Evolutionary conservation across 2,329 filamentous ascomycete species (phyloP), one percentile per base, ranked within the genome.

Genomic region (Colletotrichum incanum): DNA sequence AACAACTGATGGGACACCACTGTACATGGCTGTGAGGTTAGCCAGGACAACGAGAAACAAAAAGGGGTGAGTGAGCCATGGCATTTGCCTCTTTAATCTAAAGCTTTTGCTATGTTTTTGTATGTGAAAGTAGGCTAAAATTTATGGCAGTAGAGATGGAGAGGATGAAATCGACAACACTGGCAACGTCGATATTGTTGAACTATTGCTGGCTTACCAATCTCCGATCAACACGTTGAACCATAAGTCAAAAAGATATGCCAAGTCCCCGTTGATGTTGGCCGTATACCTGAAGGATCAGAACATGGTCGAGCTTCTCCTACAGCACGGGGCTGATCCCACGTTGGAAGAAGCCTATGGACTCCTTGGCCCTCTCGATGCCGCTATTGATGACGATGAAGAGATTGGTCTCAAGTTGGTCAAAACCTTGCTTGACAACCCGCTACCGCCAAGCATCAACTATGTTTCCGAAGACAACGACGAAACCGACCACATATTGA

Each of bases 251-350:
- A 55, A 62, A 11, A 39, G 28, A 1, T 65, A 68, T 20, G 34
- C 47, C 14, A 73, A 60, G 45, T 71, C 73, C 4, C 65, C 73
- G 3, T 47, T 74, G 18, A 59, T 54, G 45, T 34, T 54, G 12
- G 73, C 73, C 5, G 54, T 73, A n/a, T 5, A 54, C 6, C 34
- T 31, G 20, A 31, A 23, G 14, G 69, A 70, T 20, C 64, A 74
- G 26, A 41, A 67, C 39, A 72, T 76, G 26, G 72, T 78, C 18
- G 54, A 72, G 16, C 52, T 77, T 7, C 73, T 78, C 9, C 66
- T 78, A 3, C 64, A 72, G 2, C 61, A 76, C 23, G 76, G 77
- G 0, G 77, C 76, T 11, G 77, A 78, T 43, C 74, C 77, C 3
- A 77, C 75, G 0, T 52, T 72, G 1, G 76, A 78, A 43, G 76